phyloP scores from a whole-genome alignment of 106 monocot genomes.

The Vanilla planifolia region DNA sequence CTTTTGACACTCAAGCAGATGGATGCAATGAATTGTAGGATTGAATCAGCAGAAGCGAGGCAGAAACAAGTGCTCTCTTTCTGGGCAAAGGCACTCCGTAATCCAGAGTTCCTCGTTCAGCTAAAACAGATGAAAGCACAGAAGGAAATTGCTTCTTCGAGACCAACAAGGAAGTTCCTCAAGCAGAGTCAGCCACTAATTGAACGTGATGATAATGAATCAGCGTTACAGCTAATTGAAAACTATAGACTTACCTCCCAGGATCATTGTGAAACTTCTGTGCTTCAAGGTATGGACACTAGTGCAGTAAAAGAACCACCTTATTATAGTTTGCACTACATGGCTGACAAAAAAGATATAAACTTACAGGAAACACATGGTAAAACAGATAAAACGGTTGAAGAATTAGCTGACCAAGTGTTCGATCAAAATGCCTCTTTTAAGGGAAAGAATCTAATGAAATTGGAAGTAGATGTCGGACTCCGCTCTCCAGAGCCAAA shows the following conservation, averaged over 20 bases:
- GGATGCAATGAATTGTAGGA: slow-evolving; percentile 31
- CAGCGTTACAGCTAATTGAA: slow-evolving; percentile 8
- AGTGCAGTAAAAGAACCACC: not conserved
- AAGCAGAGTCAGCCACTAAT: slow-evolving; percentile 14
- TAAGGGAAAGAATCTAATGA: slow-evolving; percentile 7
- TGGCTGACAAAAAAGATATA: slow-evolving; percentile 11
- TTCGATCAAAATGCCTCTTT: not conserved
- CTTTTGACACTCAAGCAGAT: slow-evolving; percentile 32
- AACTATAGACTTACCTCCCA: not conserved
- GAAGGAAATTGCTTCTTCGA: slow-evolving; percentile 15
- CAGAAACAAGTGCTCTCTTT: slow-evolving; percentile 73
- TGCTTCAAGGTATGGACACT: slow-evolving; percentile 7
- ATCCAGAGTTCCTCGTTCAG: slow-evolving; percentile 31
- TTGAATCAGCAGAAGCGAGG: slow-evolving; percentile 54
- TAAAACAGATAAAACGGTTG: slow-evolving; percentile 1
- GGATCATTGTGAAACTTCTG: slow-evolving; percentile 6
- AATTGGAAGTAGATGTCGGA: not conserved
- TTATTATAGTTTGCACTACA: slow-evolving; percentile 13
- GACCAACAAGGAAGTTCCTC: slow-evolving; percentile 34
- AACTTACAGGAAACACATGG: slow-evolving; percentile 9
- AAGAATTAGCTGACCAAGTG: not conserved
- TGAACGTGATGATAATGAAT: not conserved
- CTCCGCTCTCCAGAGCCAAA: not conserved
- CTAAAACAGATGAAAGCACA: slow-evolving; percentile 34
- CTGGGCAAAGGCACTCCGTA: slow-evolving; percentile 55